Percentiles rank a stretch among this genome's conserved stretches.
These are phyloP conservation scores for Durotheca rogersii DNA, from an alignment of 495 filamentous ascomycete genomes.

Conservation along the genomic window DNA sequence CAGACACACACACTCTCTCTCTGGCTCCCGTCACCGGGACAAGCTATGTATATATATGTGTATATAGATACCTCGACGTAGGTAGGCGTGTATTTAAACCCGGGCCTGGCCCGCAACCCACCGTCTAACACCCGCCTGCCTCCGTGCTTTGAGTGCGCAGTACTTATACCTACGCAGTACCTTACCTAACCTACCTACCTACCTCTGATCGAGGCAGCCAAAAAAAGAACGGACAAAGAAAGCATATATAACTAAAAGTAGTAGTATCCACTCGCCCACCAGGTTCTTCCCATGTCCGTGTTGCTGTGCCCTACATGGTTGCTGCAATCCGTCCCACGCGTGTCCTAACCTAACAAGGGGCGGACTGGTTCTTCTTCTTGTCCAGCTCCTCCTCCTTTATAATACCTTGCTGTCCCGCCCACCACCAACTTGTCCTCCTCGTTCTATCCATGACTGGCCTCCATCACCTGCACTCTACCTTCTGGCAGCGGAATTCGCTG, in stretches of 20 bases:
- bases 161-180: no score
- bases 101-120: no score
- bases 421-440: neutral
- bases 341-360: slow-evolving; percentile 9
- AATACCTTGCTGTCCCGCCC: slow-evolving; percentile 13
- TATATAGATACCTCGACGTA: no score
- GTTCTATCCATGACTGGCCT: slow-evolving; percentile 24
- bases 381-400: slow-evolving; percentile 15
- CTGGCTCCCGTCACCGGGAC: slow-evolving; percentile 13
- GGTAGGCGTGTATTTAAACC: no score
- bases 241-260: slow-evolving; percentile 18
- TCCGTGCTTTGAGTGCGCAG: no score
- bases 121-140: no score
- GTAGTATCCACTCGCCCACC: slow-evolving; percentile 26
- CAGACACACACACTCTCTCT: slow-evolving; percentile 2
- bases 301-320: slow-evolving; percentile 8
- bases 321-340: slow-evolving; percentile 27
- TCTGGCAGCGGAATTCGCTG: slow-evolving; percentile 22
- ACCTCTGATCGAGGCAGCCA: neutral
- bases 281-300: slow-evolving; percentile 16
- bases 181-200: no score
- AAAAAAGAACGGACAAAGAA: slow-evolving; percentile 14
- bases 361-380: slow-evolving; percentile 1
- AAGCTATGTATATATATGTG: no score
- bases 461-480: slow-evolving; percentile 27